Evolutionary conservation across 2,329 filamentous ascomycete genomes (phyloP), one percentile per base, ranked within the genome.

Genomic region (Colletotrichum coccodes): DNA sequence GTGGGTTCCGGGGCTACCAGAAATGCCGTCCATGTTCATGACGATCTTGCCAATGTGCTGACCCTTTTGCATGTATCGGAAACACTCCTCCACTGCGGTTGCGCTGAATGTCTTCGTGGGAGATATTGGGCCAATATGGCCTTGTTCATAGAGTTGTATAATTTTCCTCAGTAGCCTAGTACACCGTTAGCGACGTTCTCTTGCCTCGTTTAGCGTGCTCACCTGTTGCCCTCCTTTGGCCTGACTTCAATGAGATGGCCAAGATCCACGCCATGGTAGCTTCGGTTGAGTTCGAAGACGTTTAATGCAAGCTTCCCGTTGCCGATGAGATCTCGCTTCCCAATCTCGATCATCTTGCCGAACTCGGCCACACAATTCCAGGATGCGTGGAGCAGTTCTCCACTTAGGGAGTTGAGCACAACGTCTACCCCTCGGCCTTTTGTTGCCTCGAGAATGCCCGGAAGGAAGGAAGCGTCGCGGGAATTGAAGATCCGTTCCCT

Each of bases 11-110:
- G 56, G 4, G 9, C 5, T 8, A 1, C 16, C 1, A 9, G 2
- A 34, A 9, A 54, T 21, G 4, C 52, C 12, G 59, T 71, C 36
- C 47, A 64, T 52, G 68, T 68, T 52, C 68, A 79, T 32, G 8
- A 82, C 76, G 12, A 83, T 79, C 53, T 83, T 84, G 0, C 82
- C 83, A 44, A 82, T 78, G 54, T 83, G 81, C 46, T 72, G 73
- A 0, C 81, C 81, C 4, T 74, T 75, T 46, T 82, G 81, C 78
- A 84, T 79, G 28, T 77, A 73, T 1, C 79, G 72, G 69, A 84
- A 82, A 0, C 81, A 81, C 12, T 81, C 75, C n/a, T 74, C 72
- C 0, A 80, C 72, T 4, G 77, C 61, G 1, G 71, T 72, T 1
- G 72, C 60, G 7, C 47, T 54, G 67, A 77, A 72, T 30, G 69